Base-by-base conservation (phyloP, 805 yeast genomes). In the Hanseniaspora lindneri region DNA sequence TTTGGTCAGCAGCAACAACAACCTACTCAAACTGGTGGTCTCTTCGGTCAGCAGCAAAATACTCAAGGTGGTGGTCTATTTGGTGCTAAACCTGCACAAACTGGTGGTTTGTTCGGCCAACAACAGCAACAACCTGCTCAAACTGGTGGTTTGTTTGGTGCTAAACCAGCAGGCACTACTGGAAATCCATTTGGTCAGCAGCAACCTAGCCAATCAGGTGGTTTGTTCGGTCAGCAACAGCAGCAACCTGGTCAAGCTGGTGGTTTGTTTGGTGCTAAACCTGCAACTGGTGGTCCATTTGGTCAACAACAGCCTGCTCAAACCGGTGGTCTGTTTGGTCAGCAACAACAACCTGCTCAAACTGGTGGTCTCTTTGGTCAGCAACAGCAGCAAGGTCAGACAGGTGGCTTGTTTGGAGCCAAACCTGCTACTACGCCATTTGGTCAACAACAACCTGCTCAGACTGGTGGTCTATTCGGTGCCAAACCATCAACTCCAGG, bases 381-480 rank as follows among this genome's bases (percentile, higher is more conserved):
- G 52, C 53, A 71, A n/a, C 73, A 5, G 19, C 35, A 71, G 43
- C 73, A 74, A 56, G 59, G 33, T 39, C 47, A 50, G 52, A 35
- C 54, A 7, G 68, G 68, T 11, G 62, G 64, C 8, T 55, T 66
- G 19, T 57, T 57, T 53, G 61, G 60, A 20, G 41, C 48, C 27
- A 53, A 52, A 52, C 54, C 53, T 54, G 53, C 53, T 53, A 50
- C 49, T 37, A 50, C 61, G 14, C 56, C 64, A 4, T 68, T 40
- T 14, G 74, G 74, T 57, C 72, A 46, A 73, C 74, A 56, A 75
- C 55, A n/a, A n/a, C n/a, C n/a, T 27, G 29, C 29, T 27, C 55
- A 60, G 10, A 55, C 64, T 5, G 69, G 72, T 16, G 74, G 75
- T 2, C 57, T 71, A 41, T 74, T 74, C 56, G 75, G 75, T 19